These are phyloP conservation scores for Cryomyces minteri DNA, from an alignment of 495 filamentous ascomycete species.

Conservation along the genomic window DNA sequence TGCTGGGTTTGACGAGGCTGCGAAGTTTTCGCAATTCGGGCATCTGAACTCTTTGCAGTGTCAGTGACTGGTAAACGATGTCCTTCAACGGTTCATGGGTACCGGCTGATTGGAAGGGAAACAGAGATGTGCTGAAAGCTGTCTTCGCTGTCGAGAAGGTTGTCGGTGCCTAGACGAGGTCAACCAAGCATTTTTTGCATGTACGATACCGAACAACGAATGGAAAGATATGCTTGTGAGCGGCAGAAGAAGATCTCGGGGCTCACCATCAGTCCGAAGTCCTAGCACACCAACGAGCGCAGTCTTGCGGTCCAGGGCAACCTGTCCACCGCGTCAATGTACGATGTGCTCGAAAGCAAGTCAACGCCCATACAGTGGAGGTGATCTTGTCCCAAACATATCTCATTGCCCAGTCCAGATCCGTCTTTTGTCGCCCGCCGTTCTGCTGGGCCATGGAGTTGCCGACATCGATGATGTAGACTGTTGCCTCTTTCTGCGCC, in stretches of 20 bases:
- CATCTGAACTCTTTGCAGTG: constrained; percentile 39
- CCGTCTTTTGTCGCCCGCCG: constrained; percentile 55
- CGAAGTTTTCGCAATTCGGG: constrained; percentile 45
- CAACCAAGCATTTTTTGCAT: no score
- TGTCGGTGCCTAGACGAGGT: constrained; percentile 33
- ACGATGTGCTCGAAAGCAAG: no score
- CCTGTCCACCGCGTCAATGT: constrained; percentile 19
- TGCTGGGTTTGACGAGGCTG: constrained; percentile 40
- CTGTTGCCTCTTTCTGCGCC: constrained; percentile 86
- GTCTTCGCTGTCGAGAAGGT: constrained; percentile 41
- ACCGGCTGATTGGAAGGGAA: constrained; percentile 52
- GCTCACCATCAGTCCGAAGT: constrained; percentile 52
- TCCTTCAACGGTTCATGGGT: constrained; percentile 3
- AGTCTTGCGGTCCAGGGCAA: constrained; percentile 69
- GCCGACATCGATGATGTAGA: constrained; percentile 83
- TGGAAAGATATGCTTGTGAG: no score
- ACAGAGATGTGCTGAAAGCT: constrained; percentile 65
- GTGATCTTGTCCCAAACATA: constrained; percentile 97
- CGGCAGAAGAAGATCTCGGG: background rate
- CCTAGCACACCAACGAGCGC: constrained; percentile 65
- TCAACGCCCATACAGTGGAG: constrained; percentile 33
- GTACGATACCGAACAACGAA: no score
- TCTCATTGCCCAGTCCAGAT: constrained; percentile 77
- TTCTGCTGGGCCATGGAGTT: constrained; percentile 60
- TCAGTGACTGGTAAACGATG: no score